These are phyloP conservation scores for Russula sp. DNA, from an alignment of 768 basidiomycete species.

Conservation along the genomic window DNA sequence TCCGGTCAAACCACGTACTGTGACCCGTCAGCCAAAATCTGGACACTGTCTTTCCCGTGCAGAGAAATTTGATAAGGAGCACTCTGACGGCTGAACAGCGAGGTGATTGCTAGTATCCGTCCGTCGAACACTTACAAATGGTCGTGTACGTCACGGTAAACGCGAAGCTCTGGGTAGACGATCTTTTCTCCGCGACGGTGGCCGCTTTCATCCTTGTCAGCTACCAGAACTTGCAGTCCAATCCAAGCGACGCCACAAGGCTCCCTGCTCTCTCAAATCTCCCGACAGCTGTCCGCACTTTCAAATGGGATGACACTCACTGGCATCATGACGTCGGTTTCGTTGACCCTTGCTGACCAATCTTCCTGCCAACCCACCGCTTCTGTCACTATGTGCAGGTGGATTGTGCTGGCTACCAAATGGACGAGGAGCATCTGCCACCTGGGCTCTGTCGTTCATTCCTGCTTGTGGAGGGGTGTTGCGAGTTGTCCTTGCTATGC, in stretches of 20 bases:
- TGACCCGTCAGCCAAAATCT: too few relatives aligned
- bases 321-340: not conserved
- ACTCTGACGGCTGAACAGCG: too few relatives aligned
- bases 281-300: not conserved
- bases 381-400: not conserved
- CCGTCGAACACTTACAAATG: too few relatives aligned
- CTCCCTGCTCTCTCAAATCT: not conserved
- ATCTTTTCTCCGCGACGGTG: not conserved
- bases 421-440: too few relatives aligned
- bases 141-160: not conserved
- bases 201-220: not conserved
- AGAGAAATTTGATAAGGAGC: too few relatives aligned
- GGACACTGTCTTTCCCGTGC: too few relatives aligned
- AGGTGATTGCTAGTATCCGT: too few relatives aligned
- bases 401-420: too few relatives aligned
- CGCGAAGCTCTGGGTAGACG: not conserved
- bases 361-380: not conserved
- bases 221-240: not conserved
- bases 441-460: too few relatives aligned
- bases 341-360: not conserved
- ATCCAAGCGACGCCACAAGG: not conserved
- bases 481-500: too few relatives aligned
- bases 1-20: too few relatives aligned
- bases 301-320: not conserved
- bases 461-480: too few relatives aligned